Percentiles rank a stretch among this genome's conserved stretches.
Conservation (phyloP, 2,329 filamentous ascomycete species). For the Xylaria polymorpha region DNA sequence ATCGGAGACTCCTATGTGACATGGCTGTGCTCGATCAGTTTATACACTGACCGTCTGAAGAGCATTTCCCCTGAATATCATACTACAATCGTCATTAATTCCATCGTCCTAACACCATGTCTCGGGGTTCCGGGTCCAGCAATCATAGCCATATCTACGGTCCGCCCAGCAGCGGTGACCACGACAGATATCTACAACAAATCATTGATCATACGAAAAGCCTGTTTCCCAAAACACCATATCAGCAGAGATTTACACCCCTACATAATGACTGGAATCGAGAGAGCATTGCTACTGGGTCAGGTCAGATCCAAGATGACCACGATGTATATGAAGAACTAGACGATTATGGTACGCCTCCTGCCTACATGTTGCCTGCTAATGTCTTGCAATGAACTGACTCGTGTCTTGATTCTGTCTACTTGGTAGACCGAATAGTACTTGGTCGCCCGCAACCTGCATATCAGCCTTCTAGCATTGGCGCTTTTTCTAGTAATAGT, state of each 20-base stretch:
- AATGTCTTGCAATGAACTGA: not conserved
- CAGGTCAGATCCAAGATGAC: conserved; percentile 8
- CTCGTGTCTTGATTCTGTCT: conserved; percentile 5
- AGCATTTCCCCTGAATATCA: not conserved
- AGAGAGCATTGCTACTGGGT: conserved; percentile 19
- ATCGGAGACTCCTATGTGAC: not conserved
- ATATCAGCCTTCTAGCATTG: conserved; percentile 13
- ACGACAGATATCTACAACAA: conserved; percentile 47
- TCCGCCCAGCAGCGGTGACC: conserved; percentile 34
- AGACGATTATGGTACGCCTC: conserved; percentile 48
- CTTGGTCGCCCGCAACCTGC: conserved; percentile 39
- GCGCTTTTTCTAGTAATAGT: conserved; percentile 14
- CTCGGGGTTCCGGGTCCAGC: conserved; percentile 30
- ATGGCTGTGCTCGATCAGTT: not conserved
- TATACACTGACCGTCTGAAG: not conserved
- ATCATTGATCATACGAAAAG: conserved; percentile 47
- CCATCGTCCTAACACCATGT: conserved; percentile 38
- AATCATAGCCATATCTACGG: conserved; percentile 38
- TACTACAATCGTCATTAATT: not conserved
- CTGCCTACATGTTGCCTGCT: not conserved
- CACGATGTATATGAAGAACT: conserved; percentile 34
- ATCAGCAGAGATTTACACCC: conserved; percentile 23
- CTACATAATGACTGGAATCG: conserved; percentile 4
- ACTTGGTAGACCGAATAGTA: conserved; percentile 43
- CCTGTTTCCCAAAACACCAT: conserved; percentile 38